Percentiles rank a stretch among this genome's conserved stretches.
These are phyloP conservation scores for Tripterygium wilfordii DNA, from an alignment of 177 flowering plant genomes.

Conservation along the genomic window DNA sequence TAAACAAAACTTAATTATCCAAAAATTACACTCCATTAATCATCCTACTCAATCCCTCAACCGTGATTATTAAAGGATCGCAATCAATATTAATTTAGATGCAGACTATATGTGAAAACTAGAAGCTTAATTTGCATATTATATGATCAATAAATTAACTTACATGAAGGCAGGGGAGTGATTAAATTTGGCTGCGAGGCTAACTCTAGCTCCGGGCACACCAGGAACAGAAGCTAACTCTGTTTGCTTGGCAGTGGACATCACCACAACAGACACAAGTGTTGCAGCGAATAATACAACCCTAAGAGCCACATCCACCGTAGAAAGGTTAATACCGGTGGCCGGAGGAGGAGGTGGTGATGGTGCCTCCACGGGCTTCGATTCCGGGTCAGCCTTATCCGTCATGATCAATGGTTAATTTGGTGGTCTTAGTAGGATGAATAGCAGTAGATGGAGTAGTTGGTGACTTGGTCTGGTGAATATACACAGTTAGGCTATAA, in stretches of 20 bases:
- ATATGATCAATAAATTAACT: slow-evolving; percentile 18
- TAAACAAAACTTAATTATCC: too few species aligned
- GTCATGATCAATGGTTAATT: slow-evolving; percentile 4
- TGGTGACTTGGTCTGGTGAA: too few species aligned
- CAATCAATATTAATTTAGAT: not conserved
- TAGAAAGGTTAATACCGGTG: not conserved
- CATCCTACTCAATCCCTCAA: too few species aligned
- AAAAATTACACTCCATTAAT: too few species aligned
- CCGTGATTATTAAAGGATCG: too few species aligned
- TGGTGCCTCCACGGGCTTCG: not conserved
- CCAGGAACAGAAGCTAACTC: slow-evolving; percentile 6
- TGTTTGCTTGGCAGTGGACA: slow-evolving; percentile 35
- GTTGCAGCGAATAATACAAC: slow-evolving; percentile 21
- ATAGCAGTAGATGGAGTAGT: too few species aligned
- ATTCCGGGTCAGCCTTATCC: slow-evolving; percentile 1
- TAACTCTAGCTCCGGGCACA: not conserved
- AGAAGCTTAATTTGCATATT: too few species aligned
- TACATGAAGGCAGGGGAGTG: slow-evolving; percentile 75
- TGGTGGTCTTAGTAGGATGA: too few species aligned
- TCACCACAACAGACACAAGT: slow-evolving; percentile 17
- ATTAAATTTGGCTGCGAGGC: slow-evolving; percentile 24
- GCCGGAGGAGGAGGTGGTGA: too few species aligned
- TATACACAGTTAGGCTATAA: too few species aligned
- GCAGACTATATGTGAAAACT: not conserved
- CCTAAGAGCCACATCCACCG: slow-evolving; percentile 20